Evolutionary conservation across 495 filamentous ascomycete species (phyloP).

Genomic region (Aspergillus egyptiacus): DNA sequence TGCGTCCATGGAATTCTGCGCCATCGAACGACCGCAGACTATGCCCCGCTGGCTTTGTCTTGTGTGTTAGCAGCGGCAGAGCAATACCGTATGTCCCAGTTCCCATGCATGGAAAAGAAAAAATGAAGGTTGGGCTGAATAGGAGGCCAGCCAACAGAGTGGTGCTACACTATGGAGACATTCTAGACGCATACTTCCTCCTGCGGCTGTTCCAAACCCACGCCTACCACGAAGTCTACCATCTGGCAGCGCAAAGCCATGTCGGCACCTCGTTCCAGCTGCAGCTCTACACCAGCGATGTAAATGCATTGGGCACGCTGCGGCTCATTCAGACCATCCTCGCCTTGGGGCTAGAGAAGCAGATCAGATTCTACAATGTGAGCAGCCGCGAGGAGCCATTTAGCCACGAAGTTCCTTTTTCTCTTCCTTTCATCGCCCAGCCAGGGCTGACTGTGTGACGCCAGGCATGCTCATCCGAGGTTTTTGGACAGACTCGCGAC

Average conservation of each 20-base stretch:
- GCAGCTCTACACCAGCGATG: background rate
- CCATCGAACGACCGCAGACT: background rate
- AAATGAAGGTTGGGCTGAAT: too few species aligned
- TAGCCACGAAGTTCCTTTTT: background rate
- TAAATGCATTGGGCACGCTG: background rate
- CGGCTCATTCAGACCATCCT: background rate
- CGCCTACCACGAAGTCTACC: background rate
- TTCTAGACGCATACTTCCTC: background rate
- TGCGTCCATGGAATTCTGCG: background rate
- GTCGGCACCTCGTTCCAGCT: background rate
- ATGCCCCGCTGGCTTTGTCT: too few species aligned
- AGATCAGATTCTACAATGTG: background rate
- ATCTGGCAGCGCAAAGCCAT: conserved; percentile 2
- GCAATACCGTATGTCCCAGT: too few species aligned
- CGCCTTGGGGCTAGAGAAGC: background rate
- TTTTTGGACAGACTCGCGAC: background rate
- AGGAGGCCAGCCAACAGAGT: too few species aligned
- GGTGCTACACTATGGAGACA: background rate
- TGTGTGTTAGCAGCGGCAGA: too few species aligned
- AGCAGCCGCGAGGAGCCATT: background rate
- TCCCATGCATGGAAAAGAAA: too few species aligned
- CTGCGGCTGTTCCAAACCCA: background rate
- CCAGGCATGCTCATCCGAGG: background rate
- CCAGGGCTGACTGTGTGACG: too few species aligned
- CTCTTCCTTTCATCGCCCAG: too few species aligned